Percentiles rank a stretch among this genome's conserved stretches.
Conservation (phyloP, 1,284 basidiomycete species). For the Sanghuangporus weigelae region DNA sequence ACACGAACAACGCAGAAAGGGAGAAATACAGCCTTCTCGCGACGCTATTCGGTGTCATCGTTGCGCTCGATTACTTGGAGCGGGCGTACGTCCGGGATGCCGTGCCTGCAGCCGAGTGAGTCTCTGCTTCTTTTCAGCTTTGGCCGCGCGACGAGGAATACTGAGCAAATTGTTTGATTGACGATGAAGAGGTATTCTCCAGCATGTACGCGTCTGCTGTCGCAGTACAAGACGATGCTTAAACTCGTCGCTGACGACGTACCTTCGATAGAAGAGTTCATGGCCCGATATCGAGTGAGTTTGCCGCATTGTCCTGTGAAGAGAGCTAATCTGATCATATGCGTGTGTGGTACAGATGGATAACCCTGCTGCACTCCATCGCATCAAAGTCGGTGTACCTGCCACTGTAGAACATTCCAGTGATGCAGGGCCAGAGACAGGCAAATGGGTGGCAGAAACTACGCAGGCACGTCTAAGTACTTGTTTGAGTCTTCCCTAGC, state of each 20-base stretch:
- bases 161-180: slow-evolving; percentile 20
- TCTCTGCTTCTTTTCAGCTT: slow-evolving; percentile 21
- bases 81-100: slow-evolving; percentile 93
- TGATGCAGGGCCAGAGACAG: slow-evolving; percentile 77
- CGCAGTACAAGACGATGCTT: slow-evolving; percentile 96
- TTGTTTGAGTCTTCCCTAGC: background rate
- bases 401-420: slow-evolving; percentile 94
- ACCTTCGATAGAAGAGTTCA: slow-evolving; percentile 82
- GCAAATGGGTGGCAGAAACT: slow-evolving; percentile 98
- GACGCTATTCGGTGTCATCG: slow-evolving; percentile 89
- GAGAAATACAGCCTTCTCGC: slow-evolving; percentile 87
- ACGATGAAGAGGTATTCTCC: slow-evolving; percentile 82
- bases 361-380: slow-evolving; percentile 86
- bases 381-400: slow-evolving; percentile 89
- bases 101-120: slow-evolving; percentile 85
- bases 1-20: slow-evolving; percentile 83
- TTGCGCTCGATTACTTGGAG: slow-evolving; percentile 91
- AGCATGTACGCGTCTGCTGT: slow-evolving; percentile 86
- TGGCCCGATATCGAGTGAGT: slow-evolving; percentile 82
- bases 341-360: slow-evolving; percentile 67
- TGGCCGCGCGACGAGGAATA: background rate
- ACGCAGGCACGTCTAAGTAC: slow-evolving; percentile 67
- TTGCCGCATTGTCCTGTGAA: too few species aligned
- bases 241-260: slow-evolving; percentile 89
- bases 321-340: slow-evolving; percentile 8